Evolutionary conservation across 176 grass and related monocot species (phyloP).

Genomic region (Zoysia pacifica): DNA sequence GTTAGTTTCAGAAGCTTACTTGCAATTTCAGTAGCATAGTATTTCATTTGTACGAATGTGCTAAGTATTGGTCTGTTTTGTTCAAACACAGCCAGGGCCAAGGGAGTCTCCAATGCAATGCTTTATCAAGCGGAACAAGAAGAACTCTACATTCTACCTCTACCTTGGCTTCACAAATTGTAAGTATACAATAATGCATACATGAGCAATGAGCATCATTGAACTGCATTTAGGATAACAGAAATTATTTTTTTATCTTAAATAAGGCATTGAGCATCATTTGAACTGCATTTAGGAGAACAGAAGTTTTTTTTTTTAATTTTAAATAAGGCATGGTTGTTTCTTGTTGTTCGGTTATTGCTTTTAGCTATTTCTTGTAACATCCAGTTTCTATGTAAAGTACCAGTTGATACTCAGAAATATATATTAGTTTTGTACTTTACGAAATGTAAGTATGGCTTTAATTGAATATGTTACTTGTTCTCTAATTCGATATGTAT

Average conservation of each 20-base stretch:
- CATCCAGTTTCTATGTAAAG: not conserved
- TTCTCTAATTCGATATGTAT: not conserved
- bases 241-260: not conserved
- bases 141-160: slow-evolving; percentile 74
- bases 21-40: slow-evolving; percentile 1
- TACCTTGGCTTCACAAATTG: slow-evolving; percentile 74
- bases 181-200: slow-evolving; percentile 40
- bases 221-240: not conserved
- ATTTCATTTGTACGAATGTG: slow-evolving; percentile 12
- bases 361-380: not conserved
- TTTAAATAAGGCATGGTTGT: not conserved
- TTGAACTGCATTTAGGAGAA: slow-evolving; percentile 7
- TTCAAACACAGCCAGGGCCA: slow-evolving; percentile 67
- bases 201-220: not conserved
- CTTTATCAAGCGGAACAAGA: slow-evolving; percentile 83
- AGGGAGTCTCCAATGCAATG: slow-evolving; percentile 75
- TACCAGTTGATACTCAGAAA: not conserved
- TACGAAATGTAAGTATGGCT: not conserved
- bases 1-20: slow-evolving; percentile 12
- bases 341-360: not conserved
- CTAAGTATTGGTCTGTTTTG: slow-evolving; percentile 28
- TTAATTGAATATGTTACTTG: slow-evolving; percentile 2
- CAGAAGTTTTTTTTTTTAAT: not conserved
- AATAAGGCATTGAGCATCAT: not conserved
- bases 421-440: not conserved